Evolutionary conservation across 139 green algal genomes (phyloP), one percentile per base, ranked within the genome.

Genomic region (Trebouxia sp.): DNA sequence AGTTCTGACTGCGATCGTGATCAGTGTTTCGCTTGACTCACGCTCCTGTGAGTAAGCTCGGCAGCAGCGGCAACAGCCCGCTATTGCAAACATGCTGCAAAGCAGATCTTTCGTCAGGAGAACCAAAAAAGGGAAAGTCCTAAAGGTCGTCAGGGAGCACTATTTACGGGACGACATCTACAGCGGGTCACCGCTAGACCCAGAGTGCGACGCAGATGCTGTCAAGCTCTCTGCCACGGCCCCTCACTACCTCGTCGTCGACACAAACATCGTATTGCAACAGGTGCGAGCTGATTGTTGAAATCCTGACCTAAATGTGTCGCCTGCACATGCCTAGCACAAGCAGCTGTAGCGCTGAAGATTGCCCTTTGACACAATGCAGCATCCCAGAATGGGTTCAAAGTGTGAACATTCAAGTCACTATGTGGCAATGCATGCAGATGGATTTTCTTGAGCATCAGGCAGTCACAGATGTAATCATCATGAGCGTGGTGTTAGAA

Each of bases 81-180:
- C 3, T 6, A 35, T 30, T 12, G 26, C 35, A 45, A 7, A 26
- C 41, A 92, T 92, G 88, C 75, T 97, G 77, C 91, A 96, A 37
- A 86, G 88, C 6, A 97, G 94, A 53, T 69, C 85, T 0, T 98
- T 97, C 76, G 85, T 95, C 0, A 97, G 97, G 83, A 95, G 95
- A 82, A 98, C 93, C 0, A 93, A 91, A 53, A 92, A 90, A 50
- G 93, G 92, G 0, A 91, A 93, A 24, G 83, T 97, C 0, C 28
- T 93, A 1, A 97, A 98, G 90, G 90, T 96, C 0, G 91, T 96
- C 6, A 80, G 89, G 0, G 96, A 99, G 86, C 97, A 97, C 79
- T 99, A 99, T 82, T 86, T 99, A 9, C 87, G 97, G 10, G 97
- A 99, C 79, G 97, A 99, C 85, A 98, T 99, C 47, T 93, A 83